These are phyloP conservation scores for Neostapfia colusana DNA, from an alignment of 176 grass and related monocot genomes.

Conservation along the genomic window DNA sequence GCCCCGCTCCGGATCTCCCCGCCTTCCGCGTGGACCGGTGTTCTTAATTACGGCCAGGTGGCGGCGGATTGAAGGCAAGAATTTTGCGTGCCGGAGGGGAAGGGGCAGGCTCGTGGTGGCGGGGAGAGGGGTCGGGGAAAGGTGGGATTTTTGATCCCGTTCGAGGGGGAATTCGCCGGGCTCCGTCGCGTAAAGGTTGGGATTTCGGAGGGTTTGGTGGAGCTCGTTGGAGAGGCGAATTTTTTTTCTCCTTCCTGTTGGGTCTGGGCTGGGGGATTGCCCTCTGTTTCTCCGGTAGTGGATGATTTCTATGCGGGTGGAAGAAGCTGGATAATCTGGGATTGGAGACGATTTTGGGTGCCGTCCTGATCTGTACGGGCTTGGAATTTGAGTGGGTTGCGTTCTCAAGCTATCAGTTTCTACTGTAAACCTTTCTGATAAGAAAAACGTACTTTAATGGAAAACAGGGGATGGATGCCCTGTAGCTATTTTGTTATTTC, in stretches of 20 bases:
- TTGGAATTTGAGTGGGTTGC: neutral
- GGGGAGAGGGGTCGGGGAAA: neutral
- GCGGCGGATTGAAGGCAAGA: neutral
- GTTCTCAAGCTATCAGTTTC: neutral
- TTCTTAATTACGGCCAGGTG: neutral
- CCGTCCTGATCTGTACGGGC: neutral
- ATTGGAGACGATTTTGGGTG: neutral
- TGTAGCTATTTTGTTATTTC: neutral
- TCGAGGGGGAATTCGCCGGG: neutral
- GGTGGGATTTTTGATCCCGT: conserved; percentile 20
- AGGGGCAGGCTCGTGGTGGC: too few species aligned
- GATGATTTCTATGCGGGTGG: neutral
- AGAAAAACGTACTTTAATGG: neutral
- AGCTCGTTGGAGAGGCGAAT: neutral
- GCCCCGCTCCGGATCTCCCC: neutral
- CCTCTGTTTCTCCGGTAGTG: neutral
- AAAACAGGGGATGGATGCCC: neutral
- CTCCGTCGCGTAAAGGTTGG: neutral
- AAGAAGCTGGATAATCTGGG: neutral
- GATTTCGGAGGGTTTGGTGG: neutral
- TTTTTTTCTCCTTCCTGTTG: neutral
- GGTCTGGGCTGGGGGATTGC: neutral
- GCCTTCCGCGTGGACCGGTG: neutral
- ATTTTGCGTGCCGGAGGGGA: neutral
- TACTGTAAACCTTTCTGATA: neutral